phyloP scores from a whole-genome alignment of 129 eudicot species.

The Sambucus nigra region DNA sequence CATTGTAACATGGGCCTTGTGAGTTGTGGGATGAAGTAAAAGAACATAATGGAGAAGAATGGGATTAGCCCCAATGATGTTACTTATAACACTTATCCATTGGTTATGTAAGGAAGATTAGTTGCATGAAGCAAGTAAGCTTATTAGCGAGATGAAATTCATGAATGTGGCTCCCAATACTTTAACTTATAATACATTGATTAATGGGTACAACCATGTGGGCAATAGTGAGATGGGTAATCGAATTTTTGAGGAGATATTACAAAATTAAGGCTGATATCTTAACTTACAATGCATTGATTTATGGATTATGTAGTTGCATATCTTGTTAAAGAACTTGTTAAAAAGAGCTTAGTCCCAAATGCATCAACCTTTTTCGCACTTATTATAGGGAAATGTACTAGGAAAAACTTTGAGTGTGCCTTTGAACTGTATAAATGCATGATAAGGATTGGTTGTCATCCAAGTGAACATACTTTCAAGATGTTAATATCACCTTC shows the following conservation, averaged over 20 bases:
- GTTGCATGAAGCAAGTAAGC: conserved; percentile 54
- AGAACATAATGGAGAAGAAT: conserved; percentile 55
- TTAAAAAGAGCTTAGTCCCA: conserved; percentile 52
- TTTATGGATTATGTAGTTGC: conserved; percentile 74
- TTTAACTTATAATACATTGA: conserved; percentile 66
- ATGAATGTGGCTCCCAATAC: conserved; percentile 40
- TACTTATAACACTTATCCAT: conserved; percentile 62
- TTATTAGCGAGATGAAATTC: conserved; percentile 53
- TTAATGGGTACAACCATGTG: conserved; percentile 39
- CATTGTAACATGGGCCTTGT: conserved; percentile 45
- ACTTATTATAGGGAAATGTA: conserved; percentile 73
- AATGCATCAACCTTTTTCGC: conserved; percentile 77
- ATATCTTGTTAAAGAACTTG: conserved; percentile 74
- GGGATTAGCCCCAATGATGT: conserved; percentile 40
- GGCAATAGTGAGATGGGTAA: conserved; percentile 52
- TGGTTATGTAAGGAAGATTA: conserved; percentile 65
- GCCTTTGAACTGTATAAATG: conserved; percentile 61
- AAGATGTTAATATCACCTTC: conserved; percentile 46
- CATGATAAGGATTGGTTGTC: conserved; percentile 65
- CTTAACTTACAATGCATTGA: conserved; percentile 64
- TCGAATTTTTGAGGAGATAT: conserved; percentile 66
- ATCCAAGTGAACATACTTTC: conserved; percentile 47
- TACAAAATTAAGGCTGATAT: conserved; percentile 54
- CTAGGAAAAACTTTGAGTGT: conserved; percentile 50
- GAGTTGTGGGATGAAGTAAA: conserved; percentile 45